Evolutionary conservation across 495 filamentous ascomycete genomes (phyloP), one percentile per base, ranked within the genome.

Genomic region (Aspergillus cristatus): DNA sequence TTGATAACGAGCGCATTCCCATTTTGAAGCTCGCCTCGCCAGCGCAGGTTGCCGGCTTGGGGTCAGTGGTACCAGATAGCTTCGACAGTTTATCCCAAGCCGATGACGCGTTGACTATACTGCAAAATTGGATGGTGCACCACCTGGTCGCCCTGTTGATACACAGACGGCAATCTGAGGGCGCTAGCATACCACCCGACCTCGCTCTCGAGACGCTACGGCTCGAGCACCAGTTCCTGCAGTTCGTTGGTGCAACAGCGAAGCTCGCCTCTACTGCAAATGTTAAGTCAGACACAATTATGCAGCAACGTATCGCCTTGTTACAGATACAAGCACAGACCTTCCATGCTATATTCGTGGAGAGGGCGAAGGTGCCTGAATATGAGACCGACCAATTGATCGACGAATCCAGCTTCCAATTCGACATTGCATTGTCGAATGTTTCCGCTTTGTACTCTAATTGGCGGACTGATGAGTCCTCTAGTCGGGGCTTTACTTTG

Each of bases 51-150:
- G 6, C 17, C 6, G 49, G 32, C 1, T 16, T 37, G 3, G 28
- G 13, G 7, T 11, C 34, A 6, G 34, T 43, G 24, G 47, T 43
- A 3, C 33, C 45, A n/a, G 28, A 49, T 10, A 7, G 14, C 3
- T 52, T 50, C 14, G 10, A 18, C 30, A 29, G 15, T 26, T 11
- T 41, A 10, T 28, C 32, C n/a, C 30, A 50, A 3, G 22, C 46
- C 2, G 48, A 55, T 18, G 22, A 43, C 6, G 30, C 35, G 5
- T 40, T 53, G 8, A 30, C 38, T 13, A 38, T 29, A 18, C 37
- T 55, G 1, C 45, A 55, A 33, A 50, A 45, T 20, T 41, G 49
- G 36, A 38, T 41, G 14, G 13, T 46, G 11, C 43, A 38, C 14
- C 46, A 52, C 36, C 34, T 55, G 10, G 37, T 45, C 8, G 10